A percentile compares a stretch with the other conserved stretches of the same genome.
Evolutionary conservation across 2,329 filamentous ascomycete genomes (phyloP).

Genomic region (Fusarium sp.): DNA sequence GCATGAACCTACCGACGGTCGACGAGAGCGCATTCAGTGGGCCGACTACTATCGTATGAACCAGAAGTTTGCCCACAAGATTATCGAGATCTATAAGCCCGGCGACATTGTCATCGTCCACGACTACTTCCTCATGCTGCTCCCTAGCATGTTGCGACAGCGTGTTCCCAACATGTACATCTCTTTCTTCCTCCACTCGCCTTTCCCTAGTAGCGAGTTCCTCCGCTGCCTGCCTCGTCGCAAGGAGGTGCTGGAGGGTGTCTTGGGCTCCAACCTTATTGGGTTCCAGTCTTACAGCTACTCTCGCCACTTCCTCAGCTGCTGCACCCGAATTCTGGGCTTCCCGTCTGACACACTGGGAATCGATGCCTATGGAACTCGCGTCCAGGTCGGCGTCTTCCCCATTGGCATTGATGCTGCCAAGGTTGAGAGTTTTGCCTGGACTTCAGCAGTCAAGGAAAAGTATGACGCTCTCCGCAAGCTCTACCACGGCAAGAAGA

Average conservation of each 20-base stretch:
- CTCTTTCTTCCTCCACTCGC: conserved; percentile 92
- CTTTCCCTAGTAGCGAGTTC: conserved; percentile 97
- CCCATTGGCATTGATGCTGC: conserved; percentile 94
- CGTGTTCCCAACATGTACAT: conserved; percentile 90
- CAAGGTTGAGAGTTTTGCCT: conserved; percentile 81
- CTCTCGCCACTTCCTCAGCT: conserved; percentile 93
- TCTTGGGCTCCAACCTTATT: conserved; percentile 91
- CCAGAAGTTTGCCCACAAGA: conserved; percentile 89
- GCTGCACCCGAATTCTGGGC: conserved; percentile 90
- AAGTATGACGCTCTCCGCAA: conserved; percentile 79
- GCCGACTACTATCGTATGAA: conserved; percentile 95
- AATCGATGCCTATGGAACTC: conserved; percentile 88
- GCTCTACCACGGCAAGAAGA: conserved; percentile 89
- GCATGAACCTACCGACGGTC: conserved; percentile 88
- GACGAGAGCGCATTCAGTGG: conserved; percentile 86
- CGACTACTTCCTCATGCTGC: conserved; percentile 91
- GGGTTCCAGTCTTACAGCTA: conserved; percentile 97
- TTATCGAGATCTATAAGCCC: conserved; percentile 88
- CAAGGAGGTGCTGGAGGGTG: conserved; percentile 90
- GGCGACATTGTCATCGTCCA: conserved; percentile 94
- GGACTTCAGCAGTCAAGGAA: conserved; percentile 75
- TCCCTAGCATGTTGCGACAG: conserved; percentile 90
- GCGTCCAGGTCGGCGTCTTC: conserved; percentile 92
- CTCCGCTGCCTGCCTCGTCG: conserved; percentile 87
- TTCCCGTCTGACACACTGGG: conserved; percentile 88